Conservation (phyloP, 1,139 yeast species). For the Geotrichum carabidarum region DNA sequence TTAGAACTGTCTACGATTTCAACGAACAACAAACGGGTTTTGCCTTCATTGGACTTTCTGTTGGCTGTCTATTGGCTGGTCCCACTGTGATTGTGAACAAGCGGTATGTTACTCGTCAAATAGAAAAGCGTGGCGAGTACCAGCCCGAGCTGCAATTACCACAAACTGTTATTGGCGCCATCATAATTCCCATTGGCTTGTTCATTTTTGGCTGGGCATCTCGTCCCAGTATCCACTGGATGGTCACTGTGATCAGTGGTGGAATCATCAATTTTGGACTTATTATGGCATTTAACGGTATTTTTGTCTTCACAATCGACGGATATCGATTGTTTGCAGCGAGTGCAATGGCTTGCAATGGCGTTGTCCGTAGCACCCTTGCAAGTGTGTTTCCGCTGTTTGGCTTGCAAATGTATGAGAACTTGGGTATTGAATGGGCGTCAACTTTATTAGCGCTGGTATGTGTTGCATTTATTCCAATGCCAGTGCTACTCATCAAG, state of each 20-base stretch:
- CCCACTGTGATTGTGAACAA: constrained; percentile 23
- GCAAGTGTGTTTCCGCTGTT: constrained; percentile 69
- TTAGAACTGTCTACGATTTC: constrained; percentile 46
- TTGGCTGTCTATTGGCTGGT: constrained; percentile 40
- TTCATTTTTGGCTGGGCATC: constrained; percentile 56
- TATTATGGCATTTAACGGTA: constrained; percentile 50
- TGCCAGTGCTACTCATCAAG: constrained; percentile 56
- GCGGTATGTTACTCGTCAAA: constrained; percentile 19
- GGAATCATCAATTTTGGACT: constrained; percentile 71
- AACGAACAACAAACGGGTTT: constrained; percentile 42
- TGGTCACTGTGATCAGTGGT: constrained; percentile 72
- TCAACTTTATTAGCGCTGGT: constrained; percentile 51
- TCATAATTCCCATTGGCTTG: constrained; percentile 56
- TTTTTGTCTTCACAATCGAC: constrained; percentile 51
- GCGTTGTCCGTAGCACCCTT: constrained; percentile 54
- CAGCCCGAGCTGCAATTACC: constrained; percentile 66
- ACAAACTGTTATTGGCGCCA: constrained; percentile 65
- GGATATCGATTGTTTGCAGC: constrained; percentile 57
- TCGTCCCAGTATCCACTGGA: constrained; percentile 76
- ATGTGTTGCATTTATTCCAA: constrained; percentile 54
- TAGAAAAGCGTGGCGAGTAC: constrained; percentile 15
- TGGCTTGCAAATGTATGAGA: constrained; percentile 50
- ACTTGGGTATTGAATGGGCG: constrained; percentile 57
- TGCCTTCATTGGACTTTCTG: constrained; percentile 49
- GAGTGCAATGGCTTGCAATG: constrained; percentile 67